Percentiles rank a stretch among this genome's conserved stretches.
Conservation (phyloP, 208 protist species). For the Acanthamoeba triangularis region DNA sequence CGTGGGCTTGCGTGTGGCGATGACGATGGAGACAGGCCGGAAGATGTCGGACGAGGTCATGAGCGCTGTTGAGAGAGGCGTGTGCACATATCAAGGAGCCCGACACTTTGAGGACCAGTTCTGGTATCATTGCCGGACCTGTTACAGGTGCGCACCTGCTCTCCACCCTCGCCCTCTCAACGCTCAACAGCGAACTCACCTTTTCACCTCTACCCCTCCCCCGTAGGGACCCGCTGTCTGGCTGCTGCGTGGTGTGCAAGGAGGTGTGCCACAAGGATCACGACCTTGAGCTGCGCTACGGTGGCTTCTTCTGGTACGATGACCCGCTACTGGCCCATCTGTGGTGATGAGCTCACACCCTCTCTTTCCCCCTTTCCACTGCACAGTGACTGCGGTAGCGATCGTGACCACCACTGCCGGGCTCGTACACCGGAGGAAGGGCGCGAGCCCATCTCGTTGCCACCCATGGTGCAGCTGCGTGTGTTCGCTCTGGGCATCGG, state of each 20-base stretch:
- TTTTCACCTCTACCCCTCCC: not conserved
- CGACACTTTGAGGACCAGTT: constrained; percentile 4
- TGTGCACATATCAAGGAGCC: not conserved
- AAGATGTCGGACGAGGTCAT: not conserved
- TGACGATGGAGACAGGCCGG: not conserved
- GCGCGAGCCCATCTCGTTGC: not conserved
- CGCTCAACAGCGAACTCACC: too few relatives aligned
- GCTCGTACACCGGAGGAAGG: not conserved
- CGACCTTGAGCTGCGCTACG: constrained; percentile 20
- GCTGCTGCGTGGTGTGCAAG: constrained; percentile 73
- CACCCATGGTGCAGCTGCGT: not conserved
- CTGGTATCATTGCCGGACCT: constrained; percentile 58
- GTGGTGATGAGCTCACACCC: too few relatives aligned
- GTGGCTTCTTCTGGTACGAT: constrained; percentile 46
- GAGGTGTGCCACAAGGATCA: constrained; percentile 73
- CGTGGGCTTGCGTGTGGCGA: not conserved
- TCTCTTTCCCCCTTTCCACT: not conserved
- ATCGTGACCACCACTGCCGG: not conserved
- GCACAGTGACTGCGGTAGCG: constrained; percentile 15
- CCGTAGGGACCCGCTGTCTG: not conserved
- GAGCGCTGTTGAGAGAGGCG: not conserved
- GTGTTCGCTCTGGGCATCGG: constrained; percentile 87
- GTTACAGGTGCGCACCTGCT: constrained; percentile 20
- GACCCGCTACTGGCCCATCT: not conserved
- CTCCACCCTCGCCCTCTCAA: not conserved